Conservation (phyloP, 1,284 basidiomycete species). For the Pyrrhoderma lamaoense region DNA sequence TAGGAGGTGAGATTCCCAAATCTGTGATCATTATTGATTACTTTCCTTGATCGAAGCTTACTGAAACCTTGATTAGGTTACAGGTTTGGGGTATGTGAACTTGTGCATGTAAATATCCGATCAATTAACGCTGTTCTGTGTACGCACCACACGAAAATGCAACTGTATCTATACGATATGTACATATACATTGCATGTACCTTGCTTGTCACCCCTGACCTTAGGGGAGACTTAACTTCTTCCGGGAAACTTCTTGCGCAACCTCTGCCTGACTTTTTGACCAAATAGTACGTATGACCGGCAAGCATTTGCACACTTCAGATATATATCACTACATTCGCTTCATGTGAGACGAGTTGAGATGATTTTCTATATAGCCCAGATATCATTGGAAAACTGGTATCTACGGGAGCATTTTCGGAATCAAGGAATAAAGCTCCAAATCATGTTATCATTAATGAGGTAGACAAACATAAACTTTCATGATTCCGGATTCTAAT, state of each 20-base stretch:
- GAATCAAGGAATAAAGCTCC: conserved; percentile 57
- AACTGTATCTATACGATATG: no score
- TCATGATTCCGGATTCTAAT: no score
- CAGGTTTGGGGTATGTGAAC: conserved; percentile 72
- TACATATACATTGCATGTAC: no score
- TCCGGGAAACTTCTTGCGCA: conserved; percentile 57
- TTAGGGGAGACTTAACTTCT: conserved; percentile 62
- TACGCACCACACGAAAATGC: no score
- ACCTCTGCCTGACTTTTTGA: conserved; percentile 58
- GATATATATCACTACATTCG: conserved; percentile 4
- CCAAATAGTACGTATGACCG: conserved; percentile 39
- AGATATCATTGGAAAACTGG: conserved; percentile 65
- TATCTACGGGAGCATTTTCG: conserved; percentile 51
- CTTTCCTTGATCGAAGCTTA: no score
- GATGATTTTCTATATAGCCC: conserved; percentile 43
- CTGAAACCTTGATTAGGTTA: conserved; percentile 36
- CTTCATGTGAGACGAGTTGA: neutral
- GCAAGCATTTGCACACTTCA: conserved; percentile 16
- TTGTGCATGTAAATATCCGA: no score
- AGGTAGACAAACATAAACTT: conserved; percentile 42
- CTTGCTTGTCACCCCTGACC: neutral
- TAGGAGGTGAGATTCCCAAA: conserved; percentile 53
- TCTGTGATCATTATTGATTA: no score
- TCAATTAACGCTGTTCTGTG: no score
- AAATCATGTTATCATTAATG: conserved; percentile 85